phyloP scores from a whole-genome alignment of 2,329 filamentous ascomycete species.

The Dendryphion nanum region DNA sequence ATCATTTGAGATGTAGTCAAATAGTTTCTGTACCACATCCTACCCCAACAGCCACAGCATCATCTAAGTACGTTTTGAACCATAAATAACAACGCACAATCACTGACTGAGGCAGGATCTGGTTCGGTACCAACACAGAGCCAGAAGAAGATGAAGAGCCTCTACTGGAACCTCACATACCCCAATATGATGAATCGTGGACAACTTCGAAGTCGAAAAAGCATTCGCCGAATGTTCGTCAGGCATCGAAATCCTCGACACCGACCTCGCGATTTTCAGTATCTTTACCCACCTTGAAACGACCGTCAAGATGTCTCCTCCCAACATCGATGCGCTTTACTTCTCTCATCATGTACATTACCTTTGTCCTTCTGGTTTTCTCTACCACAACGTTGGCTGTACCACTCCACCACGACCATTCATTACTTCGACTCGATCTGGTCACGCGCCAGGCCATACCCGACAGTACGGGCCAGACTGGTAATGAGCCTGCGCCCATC shows the following conservation, averaged over 20 bases:
- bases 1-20: conserved; percentile 9
- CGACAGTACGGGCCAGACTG: conserved; percentile 19
- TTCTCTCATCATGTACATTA: conserved; percentile 7
- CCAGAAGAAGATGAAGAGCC: too few species aligned
- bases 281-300: background rate
- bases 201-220: too few species aligned
- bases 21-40: too few species aligned
- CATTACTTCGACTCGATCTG: conserved; percentile 1
- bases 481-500: conserved; percentile 14
- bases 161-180: too few species aligned
- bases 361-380: conserved; percentile 6
- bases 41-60: background rate
- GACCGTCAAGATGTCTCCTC: conserved; percentile 11
- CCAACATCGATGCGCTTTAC: conserved; percentile 9
- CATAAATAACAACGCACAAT: too few species aligned
- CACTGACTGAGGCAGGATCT: conserved; percentile 5
- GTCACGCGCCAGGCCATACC: conserved; percentile 21
- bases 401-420: conserved; percentile 1
- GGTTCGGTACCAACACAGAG: background rate
- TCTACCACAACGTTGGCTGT: conserved; percentile 6
- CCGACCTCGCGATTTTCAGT: too few species aligned
- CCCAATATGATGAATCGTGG: too few species aligned
- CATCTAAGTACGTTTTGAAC: conserved; percentile 6
- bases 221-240: too few species aligned
- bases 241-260: too few species aligned